Percentiles rank a stretch among this genome's conserved stretches.
Conservation (phyloP, 2,329 filamentous ascomycete genomes). For the Sporothrix humicola region DNA sequence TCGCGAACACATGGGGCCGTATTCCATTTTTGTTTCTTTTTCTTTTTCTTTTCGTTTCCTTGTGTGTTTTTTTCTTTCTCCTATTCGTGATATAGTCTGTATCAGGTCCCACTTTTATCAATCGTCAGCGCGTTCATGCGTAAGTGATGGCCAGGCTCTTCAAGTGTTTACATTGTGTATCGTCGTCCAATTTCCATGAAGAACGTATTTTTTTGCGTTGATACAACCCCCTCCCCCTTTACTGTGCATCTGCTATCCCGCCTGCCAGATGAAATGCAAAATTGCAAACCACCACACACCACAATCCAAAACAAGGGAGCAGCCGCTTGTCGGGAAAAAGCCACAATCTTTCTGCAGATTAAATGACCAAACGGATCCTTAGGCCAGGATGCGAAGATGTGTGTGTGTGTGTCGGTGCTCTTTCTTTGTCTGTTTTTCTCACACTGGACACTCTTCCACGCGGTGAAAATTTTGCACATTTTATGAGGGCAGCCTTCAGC, state of each 20-base stretch:
- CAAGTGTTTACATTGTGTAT: not conserved
- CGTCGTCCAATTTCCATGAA: not conserved
- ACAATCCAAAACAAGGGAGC: not conserved
- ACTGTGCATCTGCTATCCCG: not conserved
- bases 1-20: not conserved
- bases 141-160: not conserved
- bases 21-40: not conserved
- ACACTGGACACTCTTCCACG: too few relatives aligned
- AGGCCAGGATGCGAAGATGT: not conserved
- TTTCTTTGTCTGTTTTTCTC: too few relatives aligned
- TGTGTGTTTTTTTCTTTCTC: not conserved
- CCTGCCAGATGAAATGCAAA: not conserved
- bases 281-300: not conserved
- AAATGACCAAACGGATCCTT: too few relatives aligned
- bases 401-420: not conserved
- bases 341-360: too few relatives aligned
- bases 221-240: not conserved
- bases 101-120: not conserved
- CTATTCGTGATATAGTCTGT: not conserved
- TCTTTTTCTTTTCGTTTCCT: not conserved
- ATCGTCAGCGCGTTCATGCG: too few relatives aligned
- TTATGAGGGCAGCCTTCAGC: too few relatives aligned
- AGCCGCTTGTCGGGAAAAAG: not conserved
- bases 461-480: too few relatives aligned
- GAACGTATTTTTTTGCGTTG: not conserved